Evolutionary conservation across 192 early-diverging fungal genomes (phyloP).

Genomic region (Gryganskiella cystojenkinii): DNA sequence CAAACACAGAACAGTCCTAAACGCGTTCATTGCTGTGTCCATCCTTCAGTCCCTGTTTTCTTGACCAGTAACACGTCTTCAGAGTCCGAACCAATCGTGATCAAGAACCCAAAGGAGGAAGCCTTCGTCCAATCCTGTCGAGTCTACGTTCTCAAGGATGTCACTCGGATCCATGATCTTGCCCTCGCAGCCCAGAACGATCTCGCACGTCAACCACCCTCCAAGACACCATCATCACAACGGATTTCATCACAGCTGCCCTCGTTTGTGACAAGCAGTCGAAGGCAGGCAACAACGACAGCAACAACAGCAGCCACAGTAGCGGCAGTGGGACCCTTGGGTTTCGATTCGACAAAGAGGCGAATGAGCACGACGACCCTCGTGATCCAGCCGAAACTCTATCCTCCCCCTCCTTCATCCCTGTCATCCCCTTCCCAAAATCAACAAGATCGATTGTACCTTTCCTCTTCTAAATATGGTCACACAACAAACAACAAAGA

Average conservation of each 20-base stretch:
- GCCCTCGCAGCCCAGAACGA: conserved; percentile 11
- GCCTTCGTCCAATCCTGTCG: conserved; percentile 11
- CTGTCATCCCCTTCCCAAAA: neutral
- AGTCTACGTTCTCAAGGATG: conserved; percentile 46
- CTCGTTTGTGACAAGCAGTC: neutral
- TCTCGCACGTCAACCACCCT: neutral
- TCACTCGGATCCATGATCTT: conserved; percentile 25
- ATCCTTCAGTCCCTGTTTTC: neutral
- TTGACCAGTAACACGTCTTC: neutral
- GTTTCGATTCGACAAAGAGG: too few relatives aligned
- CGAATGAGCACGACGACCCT: neutral
- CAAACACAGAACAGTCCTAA: neutral
- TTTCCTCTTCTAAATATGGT: too few relatives aligned
- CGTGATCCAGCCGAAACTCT: conserved; percentile 26
- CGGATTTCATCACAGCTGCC: neutral
- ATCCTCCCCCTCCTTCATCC: conserved; percentile 15
- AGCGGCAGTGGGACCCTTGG: too few relatives aligned
- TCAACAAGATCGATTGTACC: too few relatives aligned
- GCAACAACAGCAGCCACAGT: neutral
- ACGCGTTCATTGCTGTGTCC: conserved; percentile 39
- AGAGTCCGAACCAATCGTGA: neutral
- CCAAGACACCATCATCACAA: neutral
- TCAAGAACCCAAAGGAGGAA: neutral
- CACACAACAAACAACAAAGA: neutral
- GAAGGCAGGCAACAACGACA: neutral